phyloP scores from a whole-genome alignment of 2,329 filamentous ascomycete genomes.

The Aspergillus melleus region DNA sequence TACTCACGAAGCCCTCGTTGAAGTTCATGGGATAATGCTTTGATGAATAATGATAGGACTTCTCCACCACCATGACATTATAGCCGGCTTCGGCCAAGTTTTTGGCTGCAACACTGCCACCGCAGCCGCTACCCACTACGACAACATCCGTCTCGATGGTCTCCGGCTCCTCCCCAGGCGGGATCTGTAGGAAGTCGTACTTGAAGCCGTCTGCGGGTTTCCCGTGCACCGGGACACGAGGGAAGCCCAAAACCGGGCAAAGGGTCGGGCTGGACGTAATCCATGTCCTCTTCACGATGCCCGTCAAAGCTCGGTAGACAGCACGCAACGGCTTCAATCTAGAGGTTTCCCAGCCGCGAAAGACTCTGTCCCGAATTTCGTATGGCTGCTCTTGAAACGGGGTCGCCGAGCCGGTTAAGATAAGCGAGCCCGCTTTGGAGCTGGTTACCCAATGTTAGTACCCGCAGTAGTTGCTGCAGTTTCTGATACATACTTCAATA shows the following conservation, averaged over 20 bases:
- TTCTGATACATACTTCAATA: slow-evolving; percentile 50
- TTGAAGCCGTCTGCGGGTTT: slow-evolving; percentile 52
- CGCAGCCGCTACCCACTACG: slow-evolving; percentile 83
- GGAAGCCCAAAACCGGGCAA: slow-evolving; percentile 53
- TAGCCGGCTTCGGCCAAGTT: slow-evolving; percentile 75
- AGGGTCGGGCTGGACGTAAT: slow-evolving; percentile 53
- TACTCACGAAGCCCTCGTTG: slow-evolving; percentile 57
- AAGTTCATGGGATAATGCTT: slow-evolving; percentile 74
- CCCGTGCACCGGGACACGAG: slow-evolving; percentile 55
- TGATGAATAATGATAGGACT: slow-evolving; percentile 73
- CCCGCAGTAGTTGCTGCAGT: neutral
- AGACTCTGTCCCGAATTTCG: slow-evolving; percentile 54
- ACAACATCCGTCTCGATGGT: slow-evolving; percentile 76
- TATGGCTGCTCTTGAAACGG: slow-evolving; percentile 57
- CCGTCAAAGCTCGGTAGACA: slow-evolving; percentile 50
- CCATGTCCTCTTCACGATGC: slow-evolving; percentile 56
- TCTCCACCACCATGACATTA: slow-evolving; percentile 77
- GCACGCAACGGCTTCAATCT: slow-evolving; percentile 54
- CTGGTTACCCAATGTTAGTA: slow-evolving; percentile 28
- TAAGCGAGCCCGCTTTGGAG: slow-evolving; percentile 55
- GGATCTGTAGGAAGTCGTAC: slow-evolving; percentile 60
- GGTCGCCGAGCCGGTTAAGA: slow-evolving; percentile 58
- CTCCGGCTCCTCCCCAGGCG: slow-evolving; percentile 54
- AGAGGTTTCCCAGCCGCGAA: slow-evolving; percentile 55
- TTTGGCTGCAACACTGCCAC: slow-evolving; percentile 78